A percentile compares a stretch with the other conserved stretches of the same genome.
phyloP scores from a whole-genome alignment of 2,329 filamentous ascomycete species.

The Trichoderma brevicompactum region DNA sequence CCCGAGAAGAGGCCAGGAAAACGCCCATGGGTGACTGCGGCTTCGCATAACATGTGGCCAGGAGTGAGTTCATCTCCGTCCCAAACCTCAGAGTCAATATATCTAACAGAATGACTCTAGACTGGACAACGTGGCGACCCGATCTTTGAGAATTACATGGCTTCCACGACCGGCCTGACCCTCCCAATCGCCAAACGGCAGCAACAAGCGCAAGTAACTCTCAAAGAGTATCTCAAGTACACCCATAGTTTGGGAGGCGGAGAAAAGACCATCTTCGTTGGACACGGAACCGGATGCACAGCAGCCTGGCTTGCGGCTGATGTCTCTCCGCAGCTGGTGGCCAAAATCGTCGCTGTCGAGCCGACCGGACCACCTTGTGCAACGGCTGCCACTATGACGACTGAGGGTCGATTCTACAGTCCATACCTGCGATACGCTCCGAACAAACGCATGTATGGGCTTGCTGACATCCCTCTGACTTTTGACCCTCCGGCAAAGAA shows the following conservation, averaged over 20 bases:
- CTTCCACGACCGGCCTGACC: conserved; percentile 46
- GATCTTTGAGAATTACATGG: conserved; percentile 54
- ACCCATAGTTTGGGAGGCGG: conserved; percentile 33
- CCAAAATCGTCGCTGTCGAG: conserved; percentile 56
- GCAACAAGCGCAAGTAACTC: conserved; percentile 41
- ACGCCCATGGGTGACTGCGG: conserved; percentile 36
- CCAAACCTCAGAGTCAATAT: not conserved
- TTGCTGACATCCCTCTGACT: conserved; percentile 48
- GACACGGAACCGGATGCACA: conserved; percentile 54
- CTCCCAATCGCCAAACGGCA: conserved; percentile 41
- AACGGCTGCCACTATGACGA: conserved; percentile 21
- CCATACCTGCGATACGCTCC: conserved; percentile 37
- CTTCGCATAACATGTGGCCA: conserved; percentile 47
- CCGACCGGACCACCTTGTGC: conserved; percentile 58
- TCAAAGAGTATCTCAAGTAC: conserved; percentile 48
- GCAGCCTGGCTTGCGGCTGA: conserved; percentile 56
- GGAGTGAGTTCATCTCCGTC: conserved; percentile 36
- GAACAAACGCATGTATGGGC: conserved; percentile 44
- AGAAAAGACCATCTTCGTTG: conserved; percentile 50
- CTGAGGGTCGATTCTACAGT: conserved; percentile 30
- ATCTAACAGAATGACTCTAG: conserved; percentile 32
- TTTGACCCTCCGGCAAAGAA: conserved; percentile 44
- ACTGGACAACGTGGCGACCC: conserved; percentile 49
- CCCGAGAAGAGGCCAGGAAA: conserved; percentile 30
- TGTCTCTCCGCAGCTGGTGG: conserved; percentile 51